Evolutionary conservation across 495 filamentous ascomycete genomes (phyloP), one percentile per base, ranked within the genome.

Genomic region (Aspergillus cristatus): DNA sequence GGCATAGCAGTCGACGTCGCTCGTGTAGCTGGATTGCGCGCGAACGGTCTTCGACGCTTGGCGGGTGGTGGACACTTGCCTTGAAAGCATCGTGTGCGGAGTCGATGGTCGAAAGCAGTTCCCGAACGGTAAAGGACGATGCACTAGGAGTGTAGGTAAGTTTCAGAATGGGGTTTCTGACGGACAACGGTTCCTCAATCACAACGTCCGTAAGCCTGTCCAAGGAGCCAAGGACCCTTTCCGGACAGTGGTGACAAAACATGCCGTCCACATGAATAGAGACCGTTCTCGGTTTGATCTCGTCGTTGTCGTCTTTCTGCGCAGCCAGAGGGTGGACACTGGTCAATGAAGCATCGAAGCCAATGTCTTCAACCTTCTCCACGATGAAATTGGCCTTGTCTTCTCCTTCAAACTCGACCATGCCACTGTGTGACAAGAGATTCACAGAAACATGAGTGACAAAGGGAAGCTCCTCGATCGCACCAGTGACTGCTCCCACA

Each of bases 221-320:
- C 38, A 93, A 57, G 3, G 67, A 65, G 2, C 48, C 60, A 1
- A 68, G 44, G 12, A 94, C 67, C 20, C 75, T 72, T 7, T 62
- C 58, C 2, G 89, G 82, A 48, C 91, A 96, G 53, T 89, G 82
- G 26, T 77, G 70, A 60, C 90, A 96, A 60, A 82, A 90, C 74
- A 96, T 87, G 28, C 91, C 90, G 28, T 84, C 74, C 28, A 97
- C 71, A 22, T 46, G 67, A 43, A 94, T 78, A 34, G 60, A 59
- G 10, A 89, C 67, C 3, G 74, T 76, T 39, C 88, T 67, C 15
- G 70, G 54, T 26, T 61, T 51, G 0, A 42, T 33, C 17, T 37
- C 28, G 10, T 30, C 36, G 2, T 30, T 15, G 2, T 38, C 43
- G 6, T 48, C 34, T 5, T 55, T 30, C 14, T 7, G 39, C 2